These are phyloP conservation scores for Triadica sebifera DNA, from an alignment of 345 rosid species.

Conservation along the genomic window DNA sequence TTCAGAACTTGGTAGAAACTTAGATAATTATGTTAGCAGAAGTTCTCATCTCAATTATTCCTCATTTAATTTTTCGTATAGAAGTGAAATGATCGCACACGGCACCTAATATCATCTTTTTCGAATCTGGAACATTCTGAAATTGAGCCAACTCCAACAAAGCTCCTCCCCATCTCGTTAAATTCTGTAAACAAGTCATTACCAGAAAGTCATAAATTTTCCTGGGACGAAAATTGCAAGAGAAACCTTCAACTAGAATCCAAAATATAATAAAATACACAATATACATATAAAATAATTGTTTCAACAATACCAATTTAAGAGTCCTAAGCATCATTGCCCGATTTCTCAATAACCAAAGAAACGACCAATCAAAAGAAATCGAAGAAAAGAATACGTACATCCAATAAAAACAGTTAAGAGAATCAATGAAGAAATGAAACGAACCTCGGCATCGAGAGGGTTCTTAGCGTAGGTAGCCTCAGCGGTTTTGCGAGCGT, in stretches of 20 bases:
- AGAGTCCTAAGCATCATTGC: background rate
- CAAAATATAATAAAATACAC: no score
- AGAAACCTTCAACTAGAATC: no score
- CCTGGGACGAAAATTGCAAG: background rate
- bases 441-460: conserved; percentile 69
- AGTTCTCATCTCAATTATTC: background rate
- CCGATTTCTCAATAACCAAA: conserved; percentile 13
- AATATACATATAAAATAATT: no score
- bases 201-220: background rate
- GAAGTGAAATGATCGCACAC: background rate
- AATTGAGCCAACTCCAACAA: conserved; percentile 87
- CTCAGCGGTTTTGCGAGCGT: conserved; percentile 72
- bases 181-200: conserved; percentile 43
- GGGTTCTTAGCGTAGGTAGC: conserved; percentile 58
- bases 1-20: background rate
- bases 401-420: background rate
- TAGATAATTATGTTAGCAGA: background rate
- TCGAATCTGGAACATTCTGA: conserved; percentile 58
- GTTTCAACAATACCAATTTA: background rate
- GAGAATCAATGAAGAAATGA: background rate
- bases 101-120: conserved; percentile 74
- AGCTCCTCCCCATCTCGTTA: conserved; percentile 85
- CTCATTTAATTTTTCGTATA: background rate
- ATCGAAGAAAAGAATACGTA: background rate
- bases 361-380: background rate